A percentile compares a stretch with the other conserved stretches of the same genome.
These are phyloP conservation scores for Torulaspora microellipsoides DNA, from an alignment of 805 yeast species.

Conservation along the genomic window DNA sequence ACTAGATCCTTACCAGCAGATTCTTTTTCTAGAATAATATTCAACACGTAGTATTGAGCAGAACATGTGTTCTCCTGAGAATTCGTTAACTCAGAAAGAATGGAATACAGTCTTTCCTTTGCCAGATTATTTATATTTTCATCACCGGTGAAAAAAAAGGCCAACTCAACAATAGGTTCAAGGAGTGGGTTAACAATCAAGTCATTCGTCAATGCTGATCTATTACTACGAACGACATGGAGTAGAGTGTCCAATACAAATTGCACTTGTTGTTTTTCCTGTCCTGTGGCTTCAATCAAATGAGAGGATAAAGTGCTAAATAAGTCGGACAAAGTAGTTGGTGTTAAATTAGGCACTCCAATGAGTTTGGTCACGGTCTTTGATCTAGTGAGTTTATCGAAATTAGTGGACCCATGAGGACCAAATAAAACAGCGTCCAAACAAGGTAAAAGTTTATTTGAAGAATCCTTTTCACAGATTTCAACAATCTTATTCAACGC, in stretches of 20 bases:
- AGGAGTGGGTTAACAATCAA: conserved; percentile 33
- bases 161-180: conserved; percentile 28
- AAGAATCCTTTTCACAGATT: conserved; percentile 36
- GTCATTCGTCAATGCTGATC: conserved; percentile 23
- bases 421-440: conserved; percentile 39
- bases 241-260: conserved; percentile 61
- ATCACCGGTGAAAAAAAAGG: conserved; percentile 29
- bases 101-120: conserved; percentile 62
- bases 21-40: conserved; percentile 33
- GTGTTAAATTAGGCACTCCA: conserved; percentile 9
- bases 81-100: conserved; percentile 54
- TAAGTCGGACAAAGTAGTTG: conserved; percentile 26
- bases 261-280: conserved; percentile 23
- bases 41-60: conserved; percentile 59
- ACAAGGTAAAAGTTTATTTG: conserved; percentile 30
- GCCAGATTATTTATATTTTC: conserved; percentile 34
- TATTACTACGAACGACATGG: conserved; percentile 47
- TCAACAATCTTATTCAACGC: conserved; percentile 44
- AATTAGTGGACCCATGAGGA: conserved; percentile 55
- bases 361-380: conserved; percentile 53
- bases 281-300: background rate
- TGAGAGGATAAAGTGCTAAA: conserved; percentile 13
- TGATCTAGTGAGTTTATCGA: conserved; percentile 72
- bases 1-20: conserved; percentile 26
- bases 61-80: conserved; percentile 29